Evolutionary conservation across 805 yeast species (phyloP).

Genomic region (Candida boidinii): DNA sequence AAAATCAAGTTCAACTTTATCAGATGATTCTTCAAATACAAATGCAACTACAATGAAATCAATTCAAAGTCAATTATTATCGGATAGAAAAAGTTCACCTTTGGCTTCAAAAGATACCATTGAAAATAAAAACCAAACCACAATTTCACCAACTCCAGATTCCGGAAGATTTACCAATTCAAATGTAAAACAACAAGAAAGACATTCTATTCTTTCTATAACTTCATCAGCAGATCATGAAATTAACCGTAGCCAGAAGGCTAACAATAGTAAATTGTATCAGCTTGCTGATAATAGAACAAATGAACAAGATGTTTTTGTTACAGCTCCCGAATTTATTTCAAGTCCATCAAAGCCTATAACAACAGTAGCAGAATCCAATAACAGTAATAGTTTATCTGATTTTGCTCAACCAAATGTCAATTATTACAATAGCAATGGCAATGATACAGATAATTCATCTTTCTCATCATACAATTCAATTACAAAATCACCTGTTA

Average conservation of each 20-base stretch:
- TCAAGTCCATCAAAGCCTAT: neutral
- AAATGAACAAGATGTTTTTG: constrained; percentile 24
- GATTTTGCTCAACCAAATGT: neutral
- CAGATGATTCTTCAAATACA: no score
- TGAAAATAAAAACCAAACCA: no score
- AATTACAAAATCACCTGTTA: constrained; percentile 13
- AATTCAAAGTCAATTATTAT: no score
- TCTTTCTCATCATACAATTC: constrained; percentile 12
- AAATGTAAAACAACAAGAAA: neutral
- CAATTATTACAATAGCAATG: no score
- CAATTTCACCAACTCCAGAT: no score
- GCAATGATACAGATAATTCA: constrained; percentile 5
- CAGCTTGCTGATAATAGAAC: constrained; percentile 18
- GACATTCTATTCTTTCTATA: no score
- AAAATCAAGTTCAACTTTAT: no score
- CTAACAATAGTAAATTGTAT: constrained; percentile 13
- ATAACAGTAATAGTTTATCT: neutral
- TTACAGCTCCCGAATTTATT: constrained; percentile 29
- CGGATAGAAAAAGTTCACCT: no score
- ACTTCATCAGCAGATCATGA: constrained; percentile 1
- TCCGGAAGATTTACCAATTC: neutral
- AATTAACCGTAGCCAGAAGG: constrained; percentile 3
- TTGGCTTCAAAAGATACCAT: no score
- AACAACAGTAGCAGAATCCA: neutral
- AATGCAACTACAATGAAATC: no score